phyloP scores from a whole-genome alignment of 78 protist species.

The Polysphondylium violaceum region DNA sequence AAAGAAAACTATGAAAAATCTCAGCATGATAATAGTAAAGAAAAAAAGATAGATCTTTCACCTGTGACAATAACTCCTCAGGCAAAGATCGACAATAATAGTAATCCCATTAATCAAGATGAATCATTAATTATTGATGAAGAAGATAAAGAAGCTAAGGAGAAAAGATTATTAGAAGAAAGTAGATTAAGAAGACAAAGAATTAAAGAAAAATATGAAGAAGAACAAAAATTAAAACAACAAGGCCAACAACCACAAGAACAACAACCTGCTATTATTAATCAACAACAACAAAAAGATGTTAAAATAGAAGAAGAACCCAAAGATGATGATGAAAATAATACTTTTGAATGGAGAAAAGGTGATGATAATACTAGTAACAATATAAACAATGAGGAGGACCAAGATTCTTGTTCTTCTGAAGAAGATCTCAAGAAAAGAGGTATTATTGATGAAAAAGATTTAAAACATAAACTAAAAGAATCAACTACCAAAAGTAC shows the following conservation, averaged over 20 bases:
- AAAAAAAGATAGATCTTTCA: neutral
- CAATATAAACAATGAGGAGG: neutral
- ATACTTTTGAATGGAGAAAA: conserved; percentile 41
- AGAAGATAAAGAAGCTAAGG: conserved; percentile 44
- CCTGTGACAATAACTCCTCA: neutral
- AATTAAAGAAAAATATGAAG: conserved; percentile 51
- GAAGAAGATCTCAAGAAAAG: conserved; percentile 71
- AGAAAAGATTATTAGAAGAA: conserved; percentile 40
- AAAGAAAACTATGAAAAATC: too few species aligned
- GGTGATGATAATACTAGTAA: neutral
- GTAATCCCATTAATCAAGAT: neutral
- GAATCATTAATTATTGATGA: neutral
- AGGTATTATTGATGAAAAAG: conserved; percentile 42
- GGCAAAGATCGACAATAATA: neutral
- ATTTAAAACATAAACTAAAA: conserved; percentile 7
- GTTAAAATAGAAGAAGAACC: conserved; percentile 2
- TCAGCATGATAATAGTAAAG: too few species aligned
- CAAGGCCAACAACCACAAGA: neutral
- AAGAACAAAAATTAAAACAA: neutral
- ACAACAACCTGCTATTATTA: neutral
- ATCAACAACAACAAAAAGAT: neutral
- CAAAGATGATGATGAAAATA: too few species aligned
- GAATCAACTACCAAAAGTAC: neutral
- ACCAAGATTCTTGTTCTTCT: conserved; percentile 40
- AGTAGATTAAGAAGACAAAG: conserved; percentile 54